Percentiles rank a stretch among this genome's conserved stretches.
phyloP scores from a whole-genome alignment of 371 early-diverging fungal species.

The Parasitella parasitica region DNA sequence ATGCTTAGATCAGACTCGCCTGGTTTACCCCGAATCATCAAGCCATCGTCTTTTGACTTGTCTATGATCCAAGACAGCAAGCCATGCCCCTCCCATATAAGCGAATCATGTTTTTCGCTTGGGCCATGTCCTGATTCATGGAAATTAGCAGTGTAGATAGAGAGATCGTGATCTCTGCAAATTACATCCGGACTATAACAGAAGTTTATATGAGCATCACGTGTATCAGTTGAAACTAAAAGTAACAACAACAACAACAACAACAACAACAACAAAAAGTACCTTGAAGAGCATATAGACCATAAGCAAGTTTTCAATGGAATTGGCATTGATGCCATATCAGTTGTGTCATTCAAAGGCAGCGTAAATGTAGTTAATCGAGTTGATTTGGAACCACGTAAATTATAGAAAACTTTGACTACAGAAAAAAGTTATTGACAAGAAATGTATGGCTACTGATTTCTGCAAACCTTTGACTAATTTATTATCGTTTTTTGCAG shows the following conservation, averaged over 20 bases:
- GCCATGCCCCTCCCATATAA: conserved; percentile 53
- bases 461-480: conserved; percentile 9
- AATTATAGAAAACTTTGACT: conserved; percentile 17
- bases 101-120: conserved; percentile 7
- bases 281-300: conserved; percentile 50
- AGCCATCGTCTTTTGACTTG: conserved; percentile 16
- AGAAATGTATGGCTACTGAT: not conserved
- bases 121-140: conserved; percentile 30
- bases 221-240: conserved; percentile 18
- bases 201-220: conserved; percentile 14
- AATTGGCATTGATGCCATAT: conserved; percentile 18
- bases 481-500: not conserved
- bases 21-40: conserved; percentile 27
- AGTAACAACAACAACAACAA: conserved; percentile 5
- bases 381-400: conserved; percentile 28
- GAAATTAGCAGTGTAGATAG: conserved; percentile 47
- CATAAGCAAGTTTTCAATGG: conserved; percentile 39
- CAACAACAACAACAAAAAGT: conserved; percentile 4
- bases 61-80: conserved; percentile 43
- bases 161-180: conserved; percentile 46
- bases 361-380: conserved; percentile 30
- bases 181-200: conserved; percentile 45
- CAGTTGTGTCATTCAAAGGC: not conserved
- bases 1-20: conserved; percentile 5
- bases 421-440: not conserved